Conservation (phyloP, 352 stramenopile genomes). For the Phytopythium aichiense region DNA sequence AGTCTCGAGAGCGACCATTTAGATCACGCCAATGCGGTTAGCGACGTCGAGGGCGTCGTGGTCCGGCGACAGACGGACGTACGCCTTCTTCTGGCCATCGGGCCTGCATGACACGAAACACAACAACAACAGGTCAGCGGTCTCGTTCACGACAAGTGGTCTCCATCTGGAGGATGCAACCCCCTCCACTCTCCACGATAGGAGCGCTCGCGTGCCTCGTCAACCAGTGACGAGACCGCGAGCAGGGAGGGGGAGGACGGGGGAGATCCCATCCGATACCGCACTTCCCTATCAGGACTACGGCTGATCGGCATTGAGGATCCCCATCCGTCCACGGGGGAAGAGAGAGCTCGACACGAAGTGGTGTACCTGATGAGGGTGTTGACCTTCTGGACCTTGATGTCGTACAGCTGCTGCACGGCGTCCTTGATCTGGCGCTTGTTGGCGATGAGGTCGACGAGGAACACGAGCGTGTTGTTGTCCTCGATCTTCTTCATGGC, state of each 20-base stretch:
- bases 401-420: conserved; percentile 99
- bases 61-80: conserved; percentile 98
- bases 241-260: not conserved
- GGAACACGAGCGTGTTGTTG: conserved; percentile 99
- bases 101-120: conserved; percentile 63
- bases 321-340: conserved; percentile 12
- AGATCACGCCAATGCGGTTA: conserved; percentile 99
- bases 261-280: conserved; percentile 16
- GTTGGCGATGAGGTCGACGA: conserved; percentile 99
- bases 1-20: conserved; percentile 51
- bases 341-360: conserved; percentile 70
- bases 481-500: conserved; percentile 99
- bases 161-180: not conserved
- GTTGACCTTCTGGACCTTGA: conserved; percentile 99
- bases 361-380: conserved; percentile 97
- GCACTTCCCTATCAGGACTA: conserved; percentile 51
- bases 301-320: conserved; percentile 7
- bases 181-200: not conserved
- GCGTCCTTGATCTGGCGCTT: conserved; percentile 99
- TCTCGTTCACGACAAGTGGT: not conserved
- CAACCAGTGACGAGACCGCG: not conserved
- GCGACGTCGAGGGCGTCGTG: conserved; percentile 99
- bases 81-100: conserved; percentile 99
- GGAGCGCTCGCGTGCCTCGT: not conserved
- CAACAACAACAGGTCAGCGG: conserved; percentile 2